Base-by-base conservation (phyloP, 306 rosid genomes). In the Luffa acutangula region DNA sequence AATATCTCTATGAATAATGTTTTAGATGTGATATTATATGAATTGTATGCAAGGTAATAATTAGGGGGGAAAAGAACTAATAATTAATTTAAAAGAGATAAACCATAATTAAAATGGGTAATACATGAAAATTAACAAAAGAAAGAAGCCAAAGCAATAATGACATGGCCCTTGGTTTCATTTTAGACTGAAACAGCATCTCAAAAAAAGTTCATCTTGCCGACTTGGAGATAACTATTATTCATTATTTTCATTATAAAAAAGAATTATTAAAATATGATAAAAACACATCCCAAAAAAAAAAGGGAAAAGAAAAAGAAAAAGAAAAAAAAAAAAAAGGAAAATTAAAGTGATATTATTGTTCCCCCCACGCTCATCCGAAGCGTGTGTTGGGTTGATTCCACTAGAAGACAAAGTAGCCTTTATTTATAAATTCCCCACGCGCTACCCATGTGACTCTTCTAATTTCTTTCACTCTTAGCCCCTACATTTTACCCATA, bases 301-400 rank as follows among this genome's bases (percentile, higher is more conserved):
- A 17, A 53, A 8, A 31, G 25, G 11, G 2, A 20, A 21, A 9
- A 21, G 14, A 9, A 31, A 34, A 33, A 18, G 7, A 6, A 42
- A 67, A 67, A 41, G 1, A 9, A 1, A 18, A 42, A 41, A 9
- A 1, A 3, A 5, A 5, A 18, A 9, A 15, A 42, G 7, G 36
- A 6, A 33, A 25, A 25, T 25, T 25, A 11, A 9, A 18, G n/a
- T 21, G 37, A 21, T 45, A 45, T 70, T 43, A 45, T 70, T 70
- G 36, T 43, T 70, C 76, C 36, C 51, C 54, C 56, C 76, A 70
- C 76, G 76, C 76, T 70, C 76, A 12, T 70, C 54, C 18, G n/a
- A 70, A 43, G 76, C 76, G 76, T 70, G 54, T 70, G 76, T 70
- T 42, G 76, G 76, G 17, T 43, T 70, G 34, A 62, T n/a, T 10